Conservation (phyloP, 495 filamentous ascomycete genomes). For the Aspergillus conjunctus region DNA sequence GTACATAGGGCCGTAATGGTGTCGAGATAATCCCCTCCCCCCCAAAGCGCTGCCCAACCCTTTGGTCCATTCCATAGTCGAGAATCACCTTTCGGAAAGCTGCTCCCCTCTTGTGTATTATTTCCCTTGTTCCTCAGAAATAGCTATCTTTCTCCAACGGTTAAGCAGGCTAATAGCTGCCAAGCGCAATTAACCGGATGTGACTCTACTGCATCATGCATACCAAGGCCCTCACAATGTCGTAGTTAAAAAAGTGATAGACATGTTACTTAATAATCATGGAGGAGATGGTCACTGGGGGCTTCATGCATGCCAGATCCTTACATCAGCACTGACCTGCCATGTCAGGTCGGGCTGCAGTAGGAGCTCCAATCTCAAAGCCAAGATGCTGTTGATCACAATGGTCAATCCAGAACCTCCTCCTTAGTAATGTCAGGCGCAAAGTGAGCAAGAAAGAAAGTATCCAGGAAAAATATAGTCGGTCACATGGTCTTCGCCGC, state of each 20-base stretch:
- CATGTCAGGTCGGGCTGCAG: not conserved
- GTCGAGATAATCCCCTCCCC: not conserved
- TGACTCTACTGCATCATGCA: conserved; percentile 1
- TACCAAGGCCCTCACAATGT: not conserved
- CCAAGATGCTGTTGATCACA: not conserved
- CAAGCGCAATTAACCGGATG: not conserved
- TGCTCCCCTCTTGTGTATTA: not conserved
- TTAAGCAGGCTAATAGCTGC: not conserved
- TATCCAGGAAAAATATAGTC: not conserved
- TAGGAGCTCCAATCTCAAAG: not conserved
- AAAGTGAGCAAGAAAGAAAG: not conserved
- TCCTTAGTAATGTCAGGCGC: not conserved
- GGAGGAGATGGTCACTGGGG: not conserved
- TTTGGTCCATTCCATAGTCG: not conserved
- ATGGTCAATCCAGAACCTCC: not conserved
- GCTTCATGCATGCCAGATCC: conserved; percentile 1
- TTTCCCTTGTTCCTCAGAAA: not conserved
- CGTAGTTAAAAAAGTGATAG: not conserved
- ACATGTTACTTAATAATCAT: not conserved
- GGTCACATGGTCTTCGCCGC: not conserved
- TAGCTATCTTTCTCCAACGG: not conserved
- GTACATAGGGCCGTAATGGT: too few relatives aligned
- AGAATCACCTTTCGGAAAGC: too few relatives aligned
- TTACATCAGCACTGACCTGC: not conserved
- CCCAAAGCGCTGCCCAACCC: not conserved